Evolutionary conservation across 176 grass and related monocot genomes (phyloP).

Genomic region (Bromus sterilis): DNA sequence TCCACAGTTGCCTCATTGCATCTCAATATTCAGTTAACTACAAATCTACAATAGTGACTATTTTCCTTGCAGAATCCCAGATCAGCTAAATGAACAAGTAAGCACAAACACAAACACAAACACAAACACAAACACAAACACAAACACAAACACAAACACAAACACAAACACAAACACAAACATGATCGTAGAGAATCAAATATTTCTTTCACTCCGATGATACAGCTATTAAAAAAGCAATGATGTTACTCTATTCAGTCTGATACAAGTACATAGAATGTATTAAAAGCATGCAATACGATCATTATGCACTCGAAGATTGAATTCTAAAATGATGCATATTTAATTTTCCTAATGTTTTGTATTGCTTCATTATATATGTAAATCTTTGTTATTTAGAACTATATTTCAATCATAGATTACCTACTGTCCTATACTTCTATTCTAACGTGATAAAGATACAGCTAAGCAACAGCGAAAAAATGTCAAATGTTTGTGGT

Average conservation of each 20-base stretch:
- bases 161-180: neutral
- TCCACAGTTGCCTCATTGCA: neutral
- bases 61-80: neutral
- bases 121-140: neutral
- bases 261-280: neutral
- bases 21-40: conserved; percentile 4
- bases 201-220: neutral
- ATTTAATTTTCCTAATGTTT: neutral
- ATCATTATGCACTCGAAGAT: neutral
- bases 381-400: neutral
- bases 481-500: neutral
- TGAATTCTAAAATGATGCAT: neutral
- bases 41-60: neutral
- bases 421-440: neutral
- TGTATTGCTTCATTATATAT: neutral
- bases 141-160: neutral
- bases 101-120: neutral
- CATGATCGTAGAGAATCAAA: neutral
- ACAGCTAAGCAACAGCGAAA: neutral
- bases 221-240: neutral
- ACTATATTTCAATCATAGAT: neutral
- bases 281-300: neutral
- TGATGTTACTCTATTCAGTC: neutral
- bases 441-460: neutral
- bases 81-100: neutral